Base-by-base conservation (phyloP, 495 filamentous ascomycete genomes). In the Lophiostoma macrostomum region DNA sequence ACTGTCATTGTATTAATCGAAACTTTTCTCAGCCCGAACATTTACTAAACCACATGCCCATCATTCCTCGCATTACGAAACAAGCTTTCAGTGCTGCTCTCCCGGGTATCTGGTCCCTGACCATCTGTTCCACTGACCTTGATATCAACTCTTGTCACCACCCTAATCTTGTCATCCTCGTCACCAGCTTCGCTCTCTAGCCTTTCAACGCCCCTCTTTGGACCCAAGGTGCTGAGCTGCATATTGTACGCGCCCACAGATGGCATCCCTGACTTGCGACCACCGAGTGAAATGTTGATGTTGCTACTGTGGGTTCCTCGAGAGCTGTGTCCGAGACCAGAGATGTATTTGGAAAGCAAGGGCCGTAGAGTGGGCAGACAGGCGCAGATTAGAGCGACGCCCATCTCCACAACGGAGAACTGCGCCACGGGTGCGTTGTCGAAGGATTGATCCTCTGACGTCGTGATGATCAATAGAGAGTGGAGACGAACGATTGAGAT, bases 401-500 rank as follows among this genome's bases (percentile, higher is more conserved):
- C 64, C 41, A 45, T 37, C 34, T 69, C 67, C 27, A 67, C 49
- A 22, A 50, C 40, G 14, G 45, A 54, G 56, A 64, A 67, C 18
- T 59, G 60, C 16, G 67, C 64, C 2, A 47, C 58, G 18, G 61
- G 45, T 2, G 55, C 38, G 43, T 69, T 67, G 41, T 67, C 60
- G 46, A 48, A 69, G 20, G 59, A 51, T 7, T 54, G 40, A 41
- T 69, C 65, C 2, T 23, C 41, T 6, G 64, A 52, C 14, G 48
- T 50, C 4, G 60, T 53, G 44, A 67, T 61, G 5, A 50, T 37
- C 20, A 61, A 44, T 6, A 69, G 62, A 7, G 64, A 66, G 20
- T 67, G 47, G 3, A 69, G 60, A 35, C 67, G 67, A 5, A 69
- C 53, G 34, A 66, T 63, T 6, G 59, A 64, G 37, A 66, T 56